Conservation (phyloP, 1,139 yeast genomes). For the Yamadazyma pseudoaaseri region DNA sequence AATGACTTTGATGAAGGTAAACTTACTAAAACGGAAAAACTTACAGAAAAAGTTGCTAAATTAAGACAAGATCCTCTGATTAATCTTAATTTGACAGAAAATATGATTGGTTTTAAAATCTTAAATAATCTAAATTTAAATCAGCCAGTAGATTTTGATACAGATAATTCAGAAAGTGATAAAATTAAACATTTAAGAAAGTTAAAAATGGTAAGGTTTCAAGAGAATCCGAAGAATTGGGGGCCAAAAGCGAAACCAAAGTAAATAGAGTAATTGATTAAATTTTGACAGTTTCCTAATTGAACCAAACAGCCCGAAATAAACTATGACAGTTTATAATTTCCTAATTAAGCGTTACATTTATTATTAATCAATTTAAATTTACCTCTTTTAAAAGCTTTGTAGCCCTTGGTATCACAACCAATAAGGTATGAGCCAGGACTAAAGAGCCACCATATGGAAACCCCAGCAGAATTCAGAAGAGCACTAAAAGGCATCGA, state of each 20-base stretch:
- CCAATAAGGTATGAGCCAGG: no score
- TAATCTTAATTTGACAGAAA: conserved; percentile 37
- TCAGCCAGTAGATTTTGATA: conserved; percentile 45
- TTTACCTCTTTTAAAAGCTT: no score
- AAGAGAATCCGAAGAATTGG: conserved; percentile 94
- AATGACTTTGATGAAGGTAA: conserved; percentile 23
- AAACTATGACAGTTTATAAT: no score
- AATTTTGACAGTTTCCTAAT: not conserved
- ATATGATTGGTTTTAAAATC: conserved; percentile 63
- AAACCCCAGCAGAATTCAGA: no score
- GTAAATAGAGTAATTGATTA: no score
- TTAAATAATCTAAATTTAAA: conserved; percentile 38
- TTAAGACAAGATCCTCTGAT: conserved; percentile 26
- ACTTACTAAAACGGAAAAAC: conserved; percentile 30
- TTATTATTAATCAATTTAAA: no score
- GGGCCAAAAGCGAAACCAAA: conserved; percentile 85
- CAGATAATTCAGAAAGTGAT: conserved; percentile 53
- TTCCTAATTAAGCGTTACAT: no score
- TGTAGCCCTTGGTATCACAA: no score
- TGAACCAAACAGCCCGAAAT: no score
- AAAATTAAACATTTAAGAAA: conserved; percentile 61
- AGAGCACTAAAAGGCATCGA: no score
- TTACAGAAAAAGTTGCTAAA: conserved; percentile 22
- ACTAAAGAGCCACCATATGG: no score
- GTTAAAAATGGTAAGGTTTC: conserved; percentile 80